These are phyloP conservation scores for Silene latifolia DNA, from an alignment of 148 eudicot species.

Conservation along the genomic window DNA sequence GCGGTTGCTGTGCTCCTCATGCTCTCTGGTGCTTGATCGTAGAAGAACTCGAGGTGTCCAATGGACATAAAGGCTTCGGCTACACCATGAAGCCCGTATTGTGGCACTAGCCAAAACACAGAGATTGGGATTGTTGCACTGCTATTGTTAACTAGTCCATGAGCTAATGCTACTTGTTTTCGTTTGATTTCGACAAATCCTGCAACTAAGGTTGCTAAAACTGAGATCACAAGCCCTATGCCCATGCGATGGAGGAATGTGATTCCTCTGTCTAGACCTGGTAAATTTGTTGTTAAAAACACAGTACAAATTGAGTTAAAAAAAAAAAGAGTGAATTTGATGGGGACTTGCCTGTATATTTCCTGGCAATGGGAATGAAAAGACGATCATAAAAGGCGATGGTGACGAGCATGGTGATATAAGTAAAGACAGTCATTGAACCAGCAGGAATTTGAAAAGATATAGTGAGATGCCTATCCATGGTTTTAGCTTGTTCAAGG, in stretches of 20 bases:
- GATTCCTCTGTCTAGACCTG: slow-evolving; percentile 67
- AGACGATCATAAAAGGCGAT: slow-evolving; percentile 71
- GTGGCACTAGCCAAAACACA: slow-evolving; percentile 73
- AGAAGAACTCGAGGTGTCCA: slow-evolving; percentile 84
- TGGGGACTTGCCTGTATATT: slow-evolving; percentile 39
- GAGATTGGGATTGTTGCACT: slow-evolving; percentile 43
- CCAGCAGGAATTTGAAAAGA: slow-evolving; percentile 77
- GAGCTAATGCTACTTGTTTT: slow-evolving; percentile 33
- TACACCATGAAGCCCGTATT: slow-evolving; percentile 66
- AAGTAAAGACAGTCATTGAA: slow-evolving; percentile 83
- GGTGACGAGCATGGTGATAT: slow-evolving; percentile 59
- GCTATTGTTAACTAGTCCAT: slow-evolving; percentile 26
- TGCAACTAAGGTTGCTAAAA: slow-evolving; percentile 64
- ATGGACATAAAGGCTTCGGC: slow-evolving; percentile 92
- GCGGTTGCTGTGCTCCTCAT: slow-evolving; percentile 85
- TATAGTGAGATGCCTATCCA: slow-evolving; percentile 58
- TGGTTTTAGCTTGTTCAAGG: slow-evolving; percentile 79
- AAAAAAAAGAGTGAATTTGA: background rate
- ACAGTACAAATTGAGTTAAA: background rate
- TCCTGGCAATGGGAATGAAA: slow-evolving; percentile 52
- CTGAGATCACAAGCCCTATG: slow-evolving; percentile 64
- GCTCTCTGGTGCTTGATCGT: slow-evolving; percentile 88
- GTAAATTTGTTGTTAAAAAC: slow-evolving; percentile 30
- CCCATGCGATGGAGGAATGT: slow-evolving; percentile 82
- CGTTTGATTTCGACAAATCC: slow-evolving; percentile 67